Percentiles rank a stretch among this genome's conserved stretches.
phyloP scores from a whole-genome alignment of 345 rosid genomes.

The Syzygium aromaticum region DNA sequence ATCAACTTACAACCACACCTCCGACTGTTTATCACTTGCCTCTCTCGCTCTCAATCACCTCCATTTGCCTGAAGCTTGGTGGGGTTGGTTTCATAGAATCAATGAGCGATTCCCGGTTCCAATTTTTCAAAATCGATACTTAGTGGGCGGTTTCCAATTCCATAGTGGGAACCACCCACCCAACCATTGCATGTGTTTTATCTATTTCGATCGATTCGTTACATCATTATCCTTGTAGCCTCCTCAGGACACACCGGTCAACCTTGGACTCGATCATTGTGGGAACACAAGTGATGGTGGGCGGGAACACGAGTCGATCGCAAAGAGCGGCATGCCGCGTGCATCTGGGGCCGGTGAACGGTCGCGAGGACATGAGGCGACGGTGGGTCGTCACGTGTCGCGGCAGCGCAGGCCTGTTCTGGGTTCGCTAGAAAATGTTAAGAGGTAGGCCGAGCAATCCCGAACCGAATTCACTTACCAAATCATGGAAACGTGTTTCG shows the following conservation, averaged over 20 bases:
- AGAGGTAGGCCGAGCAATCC: background rate
- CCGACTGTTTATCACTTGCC: too few species aligned
- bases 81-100: too few species aligned
- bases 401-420: fast-evolving
- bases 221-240: too few species aligned
- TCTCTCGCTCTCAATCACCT: too few species aligned
- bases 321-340: background rate
- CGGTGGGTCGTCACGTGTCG: fast-evolving
- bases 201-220: too few species aligned
- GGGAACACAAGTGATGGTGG: too few species aligned
- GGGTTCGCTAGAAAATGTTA: background rate
- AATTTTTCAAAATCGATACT: too few species aligned
- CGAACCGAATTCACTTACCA: background rate
- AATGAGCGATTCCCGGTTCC: fast-evolving
- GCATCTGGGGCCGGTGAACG: background rate
- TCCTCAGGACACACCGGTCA: background rate
- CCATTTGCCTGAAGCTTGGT: too few species aligned
- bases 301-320: background rate
- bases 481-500: background rate
- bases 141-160: too few species aligned
- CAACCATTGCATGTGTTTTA: too few species aligned
- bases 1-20: too few species aligned
- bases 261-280: background rate
- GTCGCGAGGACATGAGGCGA: background rate
- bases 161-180: too few species aligned